Evolutionary conservation across 805 yeast species (phyloP).

Genomic region (Teunomyces stri): DNA sequence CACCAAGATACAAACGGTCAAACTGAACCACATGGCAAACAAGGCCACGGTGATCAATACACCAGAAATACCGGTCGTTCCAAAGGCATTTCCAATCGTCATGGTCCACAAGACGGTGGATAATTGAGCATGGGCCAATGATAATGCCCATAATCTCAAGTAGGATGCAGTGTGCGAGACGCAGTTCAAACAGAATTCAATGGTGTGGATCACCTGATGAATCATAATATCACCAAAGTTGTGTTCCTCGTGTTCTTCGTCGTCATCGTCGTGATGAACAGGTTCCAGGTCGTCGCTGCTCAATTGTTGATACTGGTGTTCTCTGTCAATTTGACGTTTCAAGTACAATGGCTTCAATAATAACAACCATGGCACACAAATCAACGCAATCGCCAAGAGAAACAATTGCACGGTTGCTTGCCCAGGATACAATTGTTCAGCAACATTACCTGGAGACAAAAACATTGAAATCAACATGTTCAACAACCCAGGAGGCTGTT

Average conservation of each 20-base stretch:
- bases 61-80: slow-evolving; percentile 52
- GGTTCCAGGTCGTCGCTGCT: slow-evolving; percentile 13
- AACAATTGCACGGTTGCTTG: slow-evolving; percentile 61
- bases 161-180: slow-evolving; percentile 81
- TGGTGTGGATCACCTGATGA: slow-evolving; percentile 78
- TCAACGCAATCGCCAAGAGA: slow-evolving; percentile 54
- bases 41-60: slow-evolving; percentile 56
- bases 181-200: slow-evolving; percentile 76
- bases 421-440: slow-evolving; percentile 62
- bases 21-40: slow-evolving; percentile 73
- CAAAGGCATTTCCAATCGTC: slow-evolving; percentile 67
- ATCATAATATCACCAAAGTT: slow-evolving; percentile 67
- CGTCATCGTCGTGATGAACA: slow-evolving; percentile 32
- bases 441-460: slow-evolving; percentile 67
- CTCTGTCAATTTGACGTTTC: slow-evolving; percentile 35
- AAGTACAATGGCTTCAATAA: slow-evolving; percentile 59
- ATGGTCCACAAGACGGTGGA: slow-evolving; percentile 73
- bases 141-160: slow-evolving; percentile 74
- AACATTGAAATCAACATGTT: slow-evolving; percentile 78
- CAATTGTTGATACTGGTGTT: slow-evolving; percentile 21
- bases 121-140: slow-evolving; percentile 77
- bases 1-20: slow-evolving; percentile 67
- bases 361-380: slow-evolving; percentile 75
- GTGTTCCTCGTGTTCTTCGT: slow-evolving; percentile 32
- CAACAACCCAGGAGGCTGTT: slow-evolving; percentile 68